These are phyloP conservation scores for Yamadazyma nakazawae DNA, from an alignment of 805 yeast species.

Conservation along the genomic window DNA sequence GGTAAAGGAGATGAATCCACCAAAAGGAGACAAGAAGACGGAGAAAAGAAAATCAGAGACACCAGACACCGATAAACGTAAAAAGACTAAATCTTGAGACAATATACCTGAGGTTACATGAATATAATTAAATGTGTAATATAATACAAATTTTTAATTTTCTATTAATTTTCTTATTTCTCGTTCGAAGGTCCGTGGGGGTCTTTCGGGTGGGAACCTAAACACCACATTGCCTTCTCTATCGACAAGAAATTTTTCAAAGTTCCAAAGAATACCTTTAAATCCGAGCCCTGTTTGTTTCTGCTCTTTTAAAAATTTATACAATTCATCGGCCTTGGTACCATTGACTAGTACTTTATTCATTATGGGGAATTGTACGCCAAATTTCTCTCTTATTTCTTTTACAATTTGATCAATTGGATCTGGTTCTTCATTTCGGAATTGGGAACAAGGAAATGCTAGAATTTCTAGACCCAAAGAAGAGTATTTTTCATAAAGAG, in stretches of 20 bases:
- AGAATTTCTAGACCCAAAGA: constrained; percentile 62
- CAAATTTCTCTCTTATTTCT: constrained; percentile 20
- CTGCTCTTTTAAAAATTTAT: constrained; percentile 25
- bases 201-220: constrained; percentile 61
- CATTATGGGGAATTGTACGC: constrained; percentile 38
- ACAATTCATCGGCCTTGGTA: constrained; percentile 25
- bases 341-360: constrained; percentile 39
- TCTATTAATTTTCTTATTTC: background rate
- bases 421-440: constrained; percentile 77
- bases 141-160: background rate
- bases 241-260: constrained; percentile 68
- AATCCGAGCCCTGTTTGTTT: constrained; percentile 33
- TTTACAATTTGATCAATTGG: constrained; percentile 35
- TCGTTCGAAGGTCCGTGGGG: constrained; percentile 57
- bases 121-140: background rate
- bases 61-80: constrained; percentile 10
- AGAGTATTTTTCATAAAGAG: constrained; percentile 60
- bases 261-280: constrained; percentile 66
- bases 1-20: constrained; percentile 53
- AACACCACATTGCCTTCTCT: constrained; percentile 53
- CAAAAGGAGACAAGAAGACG: constrained; percentile 2
- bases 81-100: constrained; percentile 8
- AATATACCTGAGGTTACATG: background rate
- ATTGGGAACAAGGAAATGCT: constrained; percentile 92
- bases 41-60: constrained; percentile 12